Base-by-base conservation (phyloP, 202 grass and related monocot genomes). In the Musa balbisiana region DNA sequence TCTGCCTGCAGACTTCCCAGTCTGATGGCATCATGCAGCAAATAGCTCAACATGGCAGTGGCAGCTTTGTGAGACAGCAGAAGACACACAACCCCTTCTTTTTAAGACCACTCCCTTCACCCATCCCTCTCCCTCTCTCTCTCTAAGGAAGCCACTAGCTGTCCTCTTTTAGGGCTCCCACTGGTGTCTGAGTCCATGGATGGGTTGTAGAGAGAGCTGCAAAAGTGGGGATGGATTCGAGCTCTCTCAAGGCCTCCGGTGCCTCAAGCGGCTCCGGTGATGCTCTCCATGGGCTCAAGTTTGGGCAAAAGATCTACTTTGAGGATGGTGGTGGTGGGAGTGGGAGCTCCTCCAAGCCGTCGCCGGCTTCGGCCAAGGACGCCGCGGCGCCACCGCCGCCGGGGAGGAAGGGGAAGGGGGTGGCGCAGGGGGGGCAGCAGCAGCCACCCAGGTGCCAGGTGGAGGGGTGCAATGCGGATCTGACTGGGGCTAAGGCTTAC, bases 391-490 rank as follows among this genome's bases (percentile, higher is more conserved):
- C 74, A 9, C 59, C 58, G 17, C 74, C 74, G 15, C 3, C 74
- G 33, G 49, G n/a, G 76, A 21, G 51, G 76, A 54, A 54, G 64
- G 72, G 51, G 52, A 56, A 74, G 66, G 70, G 73, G 64, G 70
- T 51, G 13, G 64, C 66, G 60, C 80, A 68, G 17, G 73, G 84
- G 13, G 53, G 53, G 53, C 72, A 59, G 53, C 53, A 70, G 67
- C 67, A 69, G 78, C 83, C 87, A 53, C 87, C 91, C 13, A 76
- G 87, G 87, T 98, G 95, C 87, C 91, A 94, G 84, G 95, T 98
- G 75, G 95, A 89, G 64, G 95, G 95, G 13, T 98, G 95, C 82
- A 86, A 89, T 79, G 89, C 89, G 73, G 95, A 99, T 91, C 85
- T 99, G 77, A 94, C 78, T 78, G 89, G 87, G 71, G 80, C 33